phyloP scores from a whole-genome alignment of 2,329 filamentous ascomycete genomes.

The Aspergillus viridinutans region DNA sequence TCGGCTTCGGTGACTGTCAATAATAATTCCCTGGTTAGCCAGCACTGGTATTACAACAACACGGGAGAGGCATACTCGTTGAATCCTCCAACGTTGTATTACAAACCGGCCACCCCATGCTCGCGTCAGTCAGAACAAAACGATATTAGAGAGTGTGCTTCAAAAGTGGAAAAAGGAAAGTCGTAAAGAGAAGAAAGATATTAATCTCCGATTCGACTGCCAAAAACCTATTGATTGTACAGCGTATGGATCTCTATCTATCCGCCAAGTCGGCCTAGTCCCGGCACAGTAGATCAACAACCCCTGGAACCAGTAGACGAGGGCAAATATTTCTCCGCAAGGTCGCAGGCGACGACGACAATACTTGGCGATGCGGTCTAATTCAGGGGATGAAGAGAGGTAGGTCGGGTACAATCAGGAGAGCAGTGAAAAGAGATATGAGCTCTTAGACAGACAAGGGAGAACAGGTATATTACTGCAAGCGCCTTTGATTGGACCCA shows the following conservation, averaged over 20 bases:
- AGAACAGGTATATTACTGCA: too few relatives aligned
- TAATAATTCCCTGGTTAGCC: conserved; percentile 7
- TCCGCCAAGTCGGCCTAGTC: conserved; percentile 6
- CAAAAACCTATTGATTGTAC: conserved; percentile 2
- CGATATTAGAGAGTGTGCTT: conserved; percentile 2
- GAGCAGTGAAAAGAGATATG: neutral
- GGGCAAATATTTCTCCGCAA: neutral
- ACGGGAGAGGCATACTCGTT: conserved; percentile 32
- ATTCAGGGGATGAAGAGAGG: neutral
- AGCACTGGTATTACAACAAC: neutral
- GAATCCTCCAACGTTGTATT: conserved; percentile 49
- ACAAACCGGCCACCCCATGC: conserved; percentile 46
- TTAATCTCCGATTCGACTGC: neutral
- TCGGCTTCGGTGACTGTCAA: conserved; percentile 43
- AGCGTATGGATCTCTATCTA: conserved; percentile 13
- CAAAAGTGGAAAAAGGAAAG: conserved; percentile 2
- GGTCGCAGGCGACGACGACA: neutral
- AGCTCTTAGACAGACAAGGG: neutral
- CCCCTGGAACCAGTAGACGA: conserved; percentile 1
- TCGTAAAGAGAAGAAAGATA: conserved; percentile 9
- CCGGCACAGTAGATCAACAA: conserved; percentile 14
- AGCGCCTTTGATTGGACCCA: too few relatives aligned
- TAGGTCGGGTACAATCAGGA: too few relatives aligned
- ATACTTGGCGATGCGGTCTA: neutral
- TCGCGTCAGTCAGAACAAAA: conserved; percentile 13